phyloP scores from a whole-genome alignment of 1,139 yeast species.

The Kodamaea anthophila region DNA sequence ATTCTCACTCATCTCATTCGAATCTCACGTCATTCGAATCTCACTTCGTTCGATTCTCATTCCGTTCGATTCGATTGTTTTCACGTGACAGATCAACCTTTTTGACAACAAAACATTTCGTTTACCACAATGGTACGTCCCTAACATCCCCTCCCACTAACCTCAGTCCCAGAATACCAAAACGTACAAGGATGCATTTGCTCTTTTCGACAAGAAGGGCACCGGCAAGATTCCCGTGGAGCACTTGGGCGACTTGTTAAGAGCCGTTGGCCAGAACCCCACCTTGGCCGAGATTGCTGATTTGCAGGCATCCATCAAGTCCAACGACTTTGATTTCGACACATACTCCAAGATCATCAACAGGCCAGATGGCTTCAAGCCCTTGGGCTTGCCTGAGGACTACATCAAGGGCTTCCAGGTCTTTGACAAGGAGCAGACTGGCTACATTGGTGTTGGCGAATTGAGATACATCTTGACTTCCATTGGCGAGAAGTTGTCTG shows the following conservation, averaged over 20 bases:
- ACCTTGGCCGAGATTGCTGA: constrained; percentile 83
- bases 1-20: no score
- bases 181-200: constrained; percentile 94
- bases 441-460: constrained; percentile 96
- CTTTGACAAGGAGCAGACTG: constrained; percentile 92
- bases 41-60: no score
- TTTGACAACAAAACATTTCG: no score
- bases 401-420: constrained; percentile 97
- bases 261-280: constrained; percentile 98
- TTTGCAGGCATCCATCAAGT: constrained; percentile 47
- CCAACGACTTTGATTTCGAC: constrained; percentile 60
- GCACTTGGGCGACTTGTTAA: constrained; percentile 83
- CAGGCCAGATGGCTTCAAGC: constrained; percentile 87
- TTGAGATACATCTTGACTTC: constrained; percentile 90
- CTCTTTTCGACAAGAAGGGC: constrained; percentile 94
- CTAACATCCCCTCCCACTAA: no score
- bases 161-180: constrained; percentile 46
- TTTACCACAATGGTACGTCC: no score
- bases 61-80: no score
- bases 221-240: constrained; percentile 88
- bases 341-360: constrained; percentile 72
- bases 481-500: constrained; percentile 89
- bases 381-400: constrained; percentile 92
- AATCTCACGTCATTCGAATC: no score
- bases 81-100: no score